phyloP scores from a whole-genome alignment of 305 asterid species.

The Solanum hybrid region DNA sequence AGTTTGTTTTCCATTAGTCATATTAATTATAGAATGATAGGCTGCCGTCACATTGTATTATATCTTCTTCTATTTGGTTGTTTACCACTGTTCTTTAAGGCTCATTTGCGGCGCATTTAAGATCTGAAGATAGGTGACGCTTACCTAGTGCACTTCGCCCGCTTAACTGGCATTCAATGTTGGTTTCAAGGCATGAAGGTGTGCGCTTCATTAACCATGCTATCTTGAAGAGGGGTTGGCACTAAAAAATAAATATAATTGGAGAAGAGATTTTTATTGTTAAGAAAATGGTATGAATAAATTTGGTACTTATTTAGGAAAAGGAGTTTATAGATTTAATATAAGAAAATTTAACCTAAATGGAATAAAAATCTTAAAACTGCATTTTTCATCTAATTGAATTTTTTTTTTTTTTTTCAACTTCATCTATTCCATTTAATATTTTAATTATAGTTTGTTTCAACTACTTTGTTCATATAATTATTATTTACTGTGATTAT shows the following conservation, averaged over 20 bases:
- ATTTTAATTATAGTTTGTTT: background rate
- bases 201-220: background rate
- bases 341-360: background rate
- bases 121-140: background rate
- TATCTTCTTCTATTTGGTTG: background rate
- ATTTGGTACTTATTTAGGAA: background rate
- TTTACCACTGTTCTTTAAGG: background rate
- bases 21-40: background rate
- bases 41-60: background rate
- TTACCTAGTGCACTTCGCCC: background rate
- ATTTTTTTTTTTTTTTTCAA: background rate
- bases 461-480: background rate
- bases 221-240: background rate
- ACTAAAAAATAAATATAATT: background rate
- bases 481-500: background rate
- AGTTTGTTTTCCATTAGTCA: background rate
- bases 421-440: background rate
- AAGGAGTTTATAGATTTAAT: background rate
- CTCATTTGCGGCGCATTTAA: background rate
- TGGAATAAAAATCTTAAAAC: background rate
- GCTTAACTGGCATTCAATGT: background rate
- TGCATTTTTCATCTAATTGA: background rate
- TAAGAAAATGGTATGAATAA: background rate
- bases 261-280: background rate
- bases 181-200: background rate